Base-by-base conservation (phyloP, 2,329 filamentous ascomycete genomes). In the Aspergillus flavus region DNA sequence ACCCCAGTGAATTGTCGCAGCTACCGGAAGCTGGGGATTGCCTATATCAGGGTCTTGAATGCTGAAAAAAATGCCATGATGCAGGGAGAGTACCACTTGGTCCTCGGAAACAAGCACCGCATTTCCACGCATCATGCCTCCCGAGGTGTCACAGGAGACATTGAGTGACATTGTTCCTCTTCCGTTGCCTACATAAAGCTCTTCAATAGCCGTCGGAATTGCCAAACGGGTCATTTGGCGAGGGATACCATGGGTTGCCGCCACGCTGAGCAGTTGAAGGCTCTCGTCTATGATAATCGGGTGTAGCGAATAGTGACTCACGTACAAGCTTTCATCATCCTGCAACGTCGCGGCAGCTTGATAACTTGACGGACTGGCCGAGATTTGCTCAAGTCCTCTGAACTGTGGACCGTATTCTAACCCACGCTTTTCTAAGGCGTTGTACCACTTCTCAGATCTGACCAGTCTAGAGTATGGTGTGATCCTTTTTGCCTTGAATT, bases 121-220 rank as follows among this genome's bases (percentile, higher is more conserved):
- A 36, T 61, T 59, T n/a, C 59, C 62, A 16, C n/a, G 23, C 34
- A 64, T 23, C n/a, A n/a, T 56, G 6, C 62, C 59, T n/a, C 62
- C 60, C 6, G 50, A n/a, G 6, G 39, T 23, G 34, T 62, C 50
- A 19, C 62, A 64, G 19, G 52, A 62, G 6, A 64, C 57, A 28
- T 57, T 45, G 4, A 66, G 56, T 19, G 26, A 30, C 32, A 67
- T 58, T 21, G 28, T 10, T 46, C 55, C 52, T 48, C 53, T 54
- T 34, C 57, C 58, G 10, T 16, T 45, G 32, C 50, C 55, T 10
- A 74, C 62, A 48, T 55, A 65, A 11, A 73, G 61, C 32, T 69
- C 68, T 12, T 65, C 63, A 39, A 71, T 70, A 12, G 58, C 67
- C 3, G 64, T 72, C 2, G 64, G 74, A 48, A 70, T 67, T 62